Conservation (phyloP, 179 eudicot genomes). For the Camellia oleifera region DNA sequence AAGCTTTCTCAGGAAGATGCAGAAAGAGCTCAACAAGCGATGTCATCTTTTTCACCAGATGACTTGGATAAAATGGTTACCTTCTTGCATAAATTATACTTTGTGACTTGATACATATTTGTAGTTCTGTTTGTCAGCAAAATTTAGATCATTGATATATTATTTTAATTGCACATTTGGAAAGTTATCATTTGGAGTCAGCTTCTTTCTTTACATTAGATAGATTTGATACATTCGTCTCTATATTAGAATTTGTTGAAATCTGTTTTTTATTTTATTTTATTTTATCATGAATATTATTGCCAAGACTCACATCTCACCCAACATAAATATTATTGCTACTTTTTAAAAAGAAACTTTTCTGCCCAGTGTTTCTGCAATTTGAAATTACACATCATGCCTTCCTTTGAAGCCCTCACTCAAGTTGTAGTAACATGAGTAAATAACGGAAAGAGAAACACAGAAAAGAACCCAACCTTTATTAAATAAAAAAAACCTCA, state of each 20-base stretch:
- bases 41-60: slow-evolving; percentile 88
- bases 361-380: neutral
- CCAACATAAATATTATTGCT: neutral
- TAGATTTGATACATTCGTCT: neutral
- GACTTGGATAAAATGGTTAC: slow-evolving; percentile 88
- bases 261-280: neutral
- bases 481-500: neutral
- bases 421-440: neutral
- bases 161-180: neutral
- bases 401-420: no score
- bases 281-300: neutral
- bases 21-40: slow-evolving; percentile 89
- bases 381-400: neutral
- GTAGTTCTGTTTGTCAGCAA: neutral
- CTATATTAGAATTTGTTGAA: neutral
- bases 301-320: neutral
- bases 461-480: neutral
- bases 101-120: neutral
- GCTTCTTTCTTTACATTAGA: neutral
- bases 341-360: neutral
- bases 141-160: neutral
- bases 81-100: slow-evolving; percentile 8
- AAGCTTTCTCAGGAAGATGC: slow-evolving; percentile 90
- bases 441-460: neutral
- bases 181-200: neutral